Evolutionary conservation across 441 rosid genomes (phyloP), one percentile per base, ranked within the genome.

Genomic region (Gossypium davidsonii): DNA sequence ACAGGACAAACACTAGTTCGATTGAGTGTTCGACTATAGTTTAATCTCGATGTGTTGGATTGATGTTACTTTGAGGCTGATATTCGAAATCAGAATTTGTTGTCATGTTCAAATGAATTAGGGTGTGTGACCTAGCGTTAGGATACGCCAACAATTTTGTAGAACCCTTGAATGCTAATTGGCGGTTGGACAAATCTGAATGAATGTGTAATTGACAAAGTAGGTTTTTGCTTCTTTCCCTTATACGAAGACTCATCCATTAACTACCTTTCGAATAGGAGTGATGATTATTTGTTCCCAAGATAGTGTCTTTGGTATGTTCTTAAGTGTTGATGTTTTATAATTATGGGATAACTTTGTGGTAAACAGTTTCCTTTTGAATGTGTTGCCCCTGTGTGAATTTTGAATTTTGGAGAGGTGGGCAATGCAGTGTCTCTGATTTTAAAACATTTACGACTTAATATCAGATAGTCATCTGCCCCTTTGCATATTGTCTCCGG

Each of bases 351-450:
- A 15, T 28, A 9, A 2, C 34, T 9, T 20, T 28, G 8, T 5
- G 7, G 37, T 56, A 11, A 48, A 34, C 10, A 28, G 3, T 17
- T 58, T 64, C 12, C 39, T 34, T 34, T 34, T 34, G 25, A 34
- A 25, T 53, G 53, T 51, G n/a, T 0, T 39, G 63, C 20, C 34
- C 26, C 48, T 31, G 28, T n/a, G 57, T 21, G 26, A 42, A 62
- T 48, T 71, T 70, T 21, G 26, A 42, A 62, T 53, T 71, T 70
- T 76, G 91, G 90, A 74, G 88, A 71, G 70, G 84, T 8, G 68
- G 83, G 80, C 42, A 63, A 71, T 66, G 71, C 46, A 80, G 83
- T 75, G 18, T 79, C 83, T 82, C 85, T 82, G 85, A 62, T 73
- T 42, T 18, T 58, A 58, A 58, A 23, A 44, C 74, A 26, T 68